Percentiles rank a stretch among this genome's conserved stretches.
phyloP scores from a whole-genome alignment of 129 eudicot genomes.

The Flaveria robusta region DNA sequence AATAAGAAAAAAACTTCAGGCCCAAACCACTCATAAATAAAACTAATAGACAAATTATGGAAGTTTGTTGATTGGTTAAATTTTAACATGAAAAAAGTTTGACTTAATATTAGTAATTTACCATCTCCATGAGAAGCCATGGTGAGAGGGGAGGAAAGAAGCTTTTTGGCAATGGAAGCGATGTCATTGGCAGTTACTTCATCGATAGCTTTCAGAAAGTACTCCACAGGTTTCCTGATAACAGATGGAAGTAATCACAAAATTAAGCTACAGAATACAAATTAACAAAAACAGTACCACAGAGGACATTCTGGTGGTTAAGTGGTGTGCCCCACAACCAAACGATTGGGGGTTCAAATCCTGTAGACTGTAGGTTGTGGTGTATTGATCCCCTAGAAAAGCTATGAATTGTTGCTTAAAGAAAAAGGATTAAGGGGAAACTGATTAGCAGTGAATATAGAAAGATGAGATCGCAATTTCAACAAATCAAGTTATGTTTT shows the following conservation, averaged over 20 bases:
- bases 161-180: slow-evolving; percentile 61
- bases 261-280: background rate
- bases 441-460: background rate
- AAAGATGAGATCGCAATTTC: background rate
- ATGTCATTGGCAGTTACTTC: slow-evolving; percentile 70
- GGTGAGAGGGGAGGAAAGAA: slow-evolving; percentile 84
- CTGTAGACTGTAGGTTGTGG: too few species aligned
- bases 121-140: slow-evolving; percentile 98
- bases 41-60: background rate
- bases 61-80: background rate
- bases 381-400: too few species aligned
- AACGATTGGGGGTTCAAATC: too few species aligned
- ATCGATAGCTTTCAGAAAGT: slow-evolving; percentile 72
- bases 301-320: too few species aligned
- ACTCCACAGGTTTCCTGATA: slow-evolving; percentile 83
- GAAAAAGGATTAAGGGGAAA: too few species aligned
- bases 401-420: too few species aligned
- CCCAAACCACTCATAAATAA: background rate
- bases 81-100: background rate
- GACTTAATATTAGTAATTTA: slow-evolving; percentile 32
- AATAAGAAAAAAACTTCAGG: background rate
- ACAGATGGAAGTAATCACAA: slow-evolving; percentile 4
- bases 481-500: background rate
- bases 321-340: too few species aligned
- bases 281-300: background rate